phyloP scores from a whole-genome alignment of 1,284 basidiomycete species.

The Somion occarium region DNA sequence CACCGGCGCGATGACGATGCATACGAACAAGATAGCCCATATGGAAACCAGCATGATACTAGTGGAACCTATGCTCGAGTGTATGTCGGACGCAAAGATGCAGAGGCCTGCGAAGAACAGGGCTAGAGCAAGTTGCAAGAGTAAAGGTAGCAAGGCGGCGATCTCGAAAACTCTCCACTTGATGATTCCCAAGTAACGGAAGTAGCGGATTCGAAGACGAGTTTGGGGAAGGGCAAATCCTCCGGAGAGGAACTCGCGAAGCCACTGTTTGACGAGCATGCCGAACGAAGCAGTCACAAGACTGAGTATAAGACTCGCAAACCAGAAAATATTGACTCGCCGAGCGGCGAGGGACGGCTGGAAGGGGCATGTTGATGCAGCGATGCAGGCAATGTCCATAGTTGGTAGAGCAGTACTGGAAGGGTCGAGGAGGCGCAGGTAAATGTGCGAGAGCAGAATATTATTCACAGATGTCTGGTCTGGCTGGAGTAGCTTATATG shows the following conservation, averaged over 20 bases:
- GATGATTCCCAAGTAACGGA: slow-evolving; percentile 4
- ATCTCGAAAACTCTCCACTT: slow-evolving; percentile 13
- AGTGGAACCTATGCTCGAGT: slow-evolving; percentile 1
- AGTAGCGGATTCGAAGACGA: slow-evolving; percentile 5
- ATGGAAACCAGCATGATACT: slow-evolving; percentile 5
- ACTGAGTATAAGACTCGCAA: slow-evolving; percentile 14
- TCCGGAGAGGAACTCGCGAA: slow-evolving; percentile 10
- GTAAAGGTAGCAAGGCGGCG: slow-evolving; percentile 13
- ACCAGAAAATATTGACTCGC: slow-evolving; percentile 14
- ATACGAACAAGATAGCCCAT: slow-evolving; percentile 8
- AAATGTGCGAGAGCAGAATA: background rate
- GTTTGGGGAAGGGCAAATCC: slow-evolving; percentile 1
- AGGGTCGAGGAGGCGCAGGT: background rate
- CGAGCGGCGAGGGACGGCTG: background rate
- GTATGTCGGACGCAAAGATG: slow-evolving; percentile 7
- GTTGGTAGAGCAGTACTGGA: too few species aligned
- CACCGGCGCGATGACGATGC: slow-evolving; percentile 7
- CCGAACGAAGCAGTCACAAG: slow-evolving; percentile 15
- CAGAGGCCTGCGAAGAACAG: slow-evolving; percentile 15
- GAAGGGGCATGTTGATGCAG: background rate
- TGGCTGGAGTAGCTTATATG: background rate
- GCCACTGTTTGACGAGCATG: slow-evolving; percentile 17
- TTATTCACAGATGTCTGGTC: slow-evolving; percentile 8
- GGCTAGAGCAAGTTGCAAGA: slow-evolving; percentile 13
- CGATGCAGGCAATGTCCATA: background rate